A percentile compares a stretch with the other conserved stretches of the same genome.
Evolutionary conservation across 129 eudicot genomes (phyloP).

Genomic region (Arctium minus): DNA sequence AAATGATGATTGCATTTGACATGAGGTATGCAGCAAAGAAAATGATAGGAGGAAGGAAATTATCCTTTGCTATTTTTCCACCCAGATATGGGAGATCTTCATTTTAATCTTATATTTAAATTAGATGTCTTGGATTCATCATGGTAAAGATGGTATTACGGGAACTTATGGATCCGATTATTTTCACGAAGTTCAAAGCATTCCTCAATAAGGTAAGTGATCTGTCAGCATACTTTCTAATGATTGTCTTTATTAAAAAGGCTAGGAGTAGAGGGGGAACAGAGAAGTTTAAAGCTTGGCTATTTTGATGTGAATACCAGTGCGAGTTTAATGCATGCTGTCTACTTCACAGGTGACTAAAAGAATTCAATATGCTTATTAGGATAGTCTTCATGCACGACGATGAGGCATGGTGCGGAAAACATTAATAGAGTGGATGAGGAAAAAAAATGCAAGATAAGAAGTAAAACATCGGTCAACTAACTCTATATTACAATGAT

Average conservation of each 20-base stretch:
- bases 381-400: not conserved
- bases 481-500: too few relatives aligned
- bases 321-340: not conserved
- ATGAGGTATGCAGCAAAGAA: slow-evolving; percentile 59
- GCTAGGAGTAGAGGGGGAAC: not conserved
- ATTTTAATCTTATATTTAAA: slow-evolving; percentile 14
- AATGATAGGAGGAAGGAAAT: not conserved
- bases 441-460: not conserved
- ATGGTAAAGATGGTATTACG: slow-evolving; percentile 90
- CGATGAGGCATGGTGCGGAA: not conserved
- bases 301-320: not conserved
- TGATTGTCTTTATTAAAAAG: not conserved
- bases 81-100: not conserved
- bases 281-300: not conserved
- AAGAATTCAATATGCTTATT: not conserved
- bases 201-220: slow-evolving; percentile 69
- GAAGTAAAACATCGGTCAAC: not conserved
- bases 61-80: not conserved
- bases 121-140: slow-evolving; percentile 93
- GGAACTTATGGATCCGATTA: slow-evolving; percentile 90
- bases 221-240: not conserved
- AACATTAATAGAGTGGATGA: not conserved
- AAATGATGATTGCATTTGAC: slow-evolving; percentile 99
- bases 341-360: not conserved
- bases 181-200: slow-evolving; percentile 71